phyloP scores from a whole-genome alignment of 2,329 filamentous ascomycete species.

The Verticillium tricorpus region DNA sequence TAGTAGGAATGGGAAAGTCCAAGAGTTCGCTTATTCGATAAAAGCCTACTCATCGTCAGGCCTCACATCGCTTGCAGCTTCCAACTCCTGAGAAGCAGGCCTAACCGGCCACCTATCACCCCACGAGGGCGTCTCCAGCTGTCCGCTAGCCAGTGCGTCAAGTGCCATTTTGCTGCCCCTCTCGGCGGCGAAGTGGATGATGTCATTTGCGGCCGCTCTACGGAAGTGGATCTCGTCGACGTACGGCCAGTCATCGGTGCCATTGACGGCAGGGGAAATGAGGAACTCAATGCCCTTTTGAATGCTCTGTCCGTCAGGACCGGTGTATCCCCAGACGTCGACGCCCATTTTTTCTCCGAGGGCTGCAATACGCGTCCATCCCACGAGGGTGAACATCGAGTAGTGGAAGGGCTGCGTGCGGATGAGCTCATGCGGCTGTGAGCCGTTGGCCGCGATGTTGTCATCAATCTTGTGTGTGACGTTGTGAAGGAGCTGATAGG shows the following conservation, averaged over 20 bases:
- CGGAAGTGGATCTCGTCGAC: conserved; percentile 8
- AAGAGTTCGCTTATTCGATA: too few species aligned
- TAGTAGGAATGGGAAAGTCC: too few species aligned
- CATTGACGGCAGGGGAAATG: conserved; percentile 17
- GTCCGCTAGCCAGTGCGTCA: neutral
- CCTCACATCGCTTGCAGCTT: neutral
- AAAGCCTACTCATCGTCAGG: too few species aligned
- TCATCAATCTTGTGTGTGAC: conserved; percentile 10
- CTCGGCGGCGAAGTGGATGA: neutral
- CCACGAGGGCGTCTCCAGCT: neutral
- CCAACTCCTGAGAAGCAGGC: neutral
- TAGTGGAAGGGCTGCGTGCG: conserved; percentile 18
- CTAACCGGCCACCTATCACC: neutral
- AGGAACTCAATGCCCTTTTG: conserved; percentile 16
- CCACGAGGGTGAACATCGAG: conserved; percentile 19
- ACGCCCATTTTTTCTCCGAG: conserved; percentile 17
- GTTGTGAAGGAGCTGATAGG: conserved; percentile 2
- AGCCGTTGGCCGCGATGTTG: conserved; percentile 17
- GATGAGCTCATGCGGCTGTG: conserved; percentile 18
- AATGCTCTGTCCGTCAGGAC: conserved; percentile 16
- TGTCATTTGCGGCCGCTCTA: neutral
- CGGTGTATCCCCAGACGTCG: conserved; percentile 16
- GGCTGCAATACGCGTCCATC: conserved; percentile 11
- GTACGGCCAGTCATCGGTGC: conserved; percentile 14
- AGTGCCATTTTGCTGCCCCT: neutral